These are phyloP conservation scores for Kazachstania taianensis DNA, from an alignment of 805 yeast species.

Conservation along the genomic window DNA sequence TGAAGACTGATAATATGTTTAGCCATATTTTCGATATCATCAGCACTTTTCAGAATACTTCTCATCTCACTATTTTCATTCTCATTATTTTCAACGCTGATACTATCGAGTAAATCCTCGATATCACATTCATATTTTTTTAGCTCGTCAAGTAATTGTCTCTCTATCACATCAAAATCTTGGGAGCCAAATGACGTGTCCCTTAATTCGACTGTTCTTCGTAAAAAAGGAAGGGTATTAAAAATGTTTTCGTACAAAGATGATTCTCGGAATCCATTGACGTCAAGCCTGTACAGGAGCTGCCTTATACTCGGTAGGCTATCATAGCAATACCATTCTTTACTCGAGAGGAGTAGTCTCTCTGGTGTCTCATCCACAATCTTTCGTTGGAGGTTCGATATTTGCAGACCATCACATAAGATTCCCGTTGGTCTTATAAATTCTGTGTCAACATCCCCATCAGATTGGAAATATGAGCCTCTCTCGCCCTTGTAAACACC, in stretches of 20 bases:
- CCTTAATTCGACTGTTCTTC: not conserved
- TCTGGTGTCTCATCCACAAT: constrained; percentile 54
- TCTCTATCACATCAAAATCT: constrained; percentile 35
- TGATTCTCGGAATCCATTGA: constrained; percentile 60
- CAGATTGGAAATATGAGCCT: constrained; percentile 11
- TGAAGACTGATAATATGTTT: constrained; percentile 6
- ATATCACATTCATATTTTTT: constrained; percentile 23
- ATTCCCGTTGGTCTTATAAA: constrained; percentile 16
- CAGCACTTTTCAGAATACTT: not conserved
- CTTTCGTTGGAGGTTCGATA: constrained; percentile 40
- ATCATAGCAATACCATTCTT: constrained; percentile 66
- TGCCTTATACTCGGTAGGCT: constrained; percentile 41
- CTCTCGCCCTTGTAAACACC: constrained; percentile 14
- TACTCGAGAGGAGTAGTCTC: constrained; percentile 36
- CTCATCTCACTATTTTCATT: constrained; percentile 1
- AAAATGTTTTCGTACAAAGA: constrained; percentile 40
- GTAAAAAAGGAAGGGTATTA: not conserved
- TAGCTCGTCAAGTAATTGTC: constrained; percentile 33
- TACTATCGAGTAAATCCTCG: not conserved
- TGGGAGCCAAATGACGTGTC: constrained; percentile 4
- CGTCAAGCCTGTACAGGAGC: constrained; percentile 53
- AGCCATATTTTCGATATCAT: constrained; percentile 7
- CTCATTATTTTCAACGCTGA: constrained; percentile 8
- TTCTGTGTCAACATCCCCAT: constrained; percentile 11
- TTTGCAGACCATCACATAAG: constrained; percentile 6